phyloP scores from a whole-genome alignment of 2,329 filamentous ascomycete species.

The Apiospora hydei region DNA sequence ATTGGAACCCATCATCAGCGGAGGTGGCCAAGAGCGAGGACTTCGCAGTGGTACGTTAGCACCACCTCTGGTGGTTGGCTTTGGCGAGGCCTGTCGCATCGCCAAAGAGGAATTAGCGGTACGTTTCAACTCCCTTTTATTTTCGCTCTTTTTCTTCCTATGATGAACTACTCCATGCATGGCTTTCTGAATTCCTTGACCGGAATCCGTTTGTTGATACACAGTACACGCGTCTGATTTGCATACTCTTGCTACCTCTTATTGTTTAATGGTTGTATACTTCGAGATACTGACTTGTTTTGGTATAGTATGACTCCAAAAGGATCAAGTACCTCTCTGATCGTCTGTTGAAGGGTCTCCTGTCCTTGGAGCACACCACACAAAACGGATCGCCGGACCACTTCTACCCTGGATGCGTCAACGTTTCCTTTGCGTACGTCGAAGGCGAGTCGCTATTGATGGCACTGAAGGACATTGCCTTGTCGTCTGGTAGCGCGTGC shows the following conservation, averaged over 20 bases:
- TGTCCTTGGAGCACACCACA: slow-evolving; percentile 88
- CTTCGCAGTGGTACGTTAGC: slow-evolving; percentile 93
- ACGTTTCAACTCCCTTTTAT: slow-evolving; percentile 51
- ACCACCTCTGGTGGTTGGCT: slow-evolving; percentile 86
- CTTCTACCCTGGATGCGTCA: slow-evolving; percentile 97
- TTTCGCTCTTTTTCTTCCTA: slow-evolving; percentile 40
- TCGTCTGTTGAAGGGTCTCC: slow-evolving; percentile 80
- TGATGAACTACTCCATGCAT: slow-evolving; percentile 94
- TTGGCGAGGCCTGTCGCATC: slow-evolving; percentile 94
- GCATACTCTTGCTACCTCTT: slow-evolving; percentile 19
- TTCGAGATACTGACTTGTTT: slow-evolving; percentile 30
- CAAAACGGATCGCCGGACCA: slow-evolving; percentile 85
- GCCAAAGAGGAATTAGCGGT: slow-evolving; percentile 90
- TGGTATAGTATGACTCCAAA: slow-evolving; percentile 85
- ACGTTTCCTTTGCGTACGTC: slow-evolving; percentile 97
- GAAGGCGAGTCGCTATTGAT: slow-evolving; percentile 98
- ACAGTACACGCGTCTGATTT: slow-evolving; percentile 73
- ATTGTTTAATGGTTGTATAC: neutral
- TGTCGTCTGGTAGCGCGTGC: slow-evolving; percentile 96
- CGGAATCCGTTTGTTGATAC: slow-evolving; percentile 64
- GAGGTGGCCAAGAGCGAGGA: slow-evolving; percentile 95
- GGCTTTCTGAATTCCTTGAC: slow-evolving; percentile 84
- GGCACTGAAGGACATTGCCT: slow-evolving; percentile 96
- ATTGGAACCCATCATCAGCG: slow-evolving; percentile 93
- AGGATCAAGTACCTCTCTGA: slow-evolving; percentile 85